Conservation (phyloP, 306 rosid species). For the Quercus berberidifolia region DNA sequence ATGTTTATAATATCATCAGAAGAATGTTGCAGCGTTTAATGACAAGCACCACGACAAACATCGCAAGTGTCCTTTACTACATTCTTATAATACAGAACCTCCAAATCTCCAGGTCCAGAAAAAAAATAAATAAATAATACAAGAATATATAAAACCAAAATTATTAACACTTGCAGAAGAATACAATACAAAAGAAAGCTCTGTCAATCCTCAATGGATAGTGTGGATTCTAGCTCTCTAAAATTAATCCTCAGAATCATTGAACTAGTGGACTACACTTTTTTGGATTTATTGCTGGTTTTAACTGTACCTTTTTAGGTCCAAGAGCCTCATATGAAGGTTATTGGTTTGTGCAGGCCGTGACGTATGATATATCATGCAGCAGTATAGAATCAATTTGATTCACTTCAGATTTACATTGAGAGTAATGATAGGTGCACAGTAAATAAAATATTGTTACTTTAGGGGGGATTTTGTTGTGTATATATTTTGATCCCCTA, state of each 20-base stretch:
- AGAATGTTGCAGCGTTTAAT: constrained; percentile 50
- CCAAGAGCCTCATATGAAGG: constrained; percentile 23
- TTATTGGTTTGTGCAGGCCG: constrained; percentile 30
- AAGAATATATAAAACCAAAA: constrained; percentile 18
- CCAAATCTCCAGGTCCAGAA: constrained; percentile 74
- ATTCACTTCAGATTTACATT: background rate
- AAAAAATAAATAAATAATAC: constrained; percentile 34
- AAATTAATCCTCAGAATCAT: constrained; percentile 46
- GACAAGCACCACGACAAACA: constrained; percentile 45
- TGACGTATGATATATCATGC: constrained; percentile 8
- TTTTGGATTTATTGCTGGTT: constrained; percentile 49
- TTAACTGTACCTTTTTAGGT: constrained; percentile 28
- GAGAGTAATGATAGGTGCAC: too few relatives aligned
- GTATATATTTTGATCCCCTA: too few relatives aligned
- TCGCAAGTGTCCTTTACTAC: constrained; percentile 21
- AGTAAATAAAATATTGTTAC: too few relatives aligned
- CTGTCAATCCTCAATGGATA: constrained; percentile 38
- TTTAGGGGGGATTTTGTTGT: too few relatives aligned
- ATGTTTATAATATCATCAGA: constrained; percentile 30
- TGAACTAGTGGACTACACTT: constrained; percentile 51
- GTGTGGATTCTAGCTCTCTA: constrained; percentile 54
- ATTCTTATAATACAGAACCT: constrained; percentile 41
- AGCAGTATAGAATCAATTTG: background rate
- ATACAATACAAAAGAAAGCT: constrained; percentile 45
- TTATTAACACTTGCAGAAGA: constrained; percentile 16